These are phyloP conservation scores for Amanita inopinata DNA, from an alignment of 768 basidiomycete species.

Conservation along the genomic window DNA sequence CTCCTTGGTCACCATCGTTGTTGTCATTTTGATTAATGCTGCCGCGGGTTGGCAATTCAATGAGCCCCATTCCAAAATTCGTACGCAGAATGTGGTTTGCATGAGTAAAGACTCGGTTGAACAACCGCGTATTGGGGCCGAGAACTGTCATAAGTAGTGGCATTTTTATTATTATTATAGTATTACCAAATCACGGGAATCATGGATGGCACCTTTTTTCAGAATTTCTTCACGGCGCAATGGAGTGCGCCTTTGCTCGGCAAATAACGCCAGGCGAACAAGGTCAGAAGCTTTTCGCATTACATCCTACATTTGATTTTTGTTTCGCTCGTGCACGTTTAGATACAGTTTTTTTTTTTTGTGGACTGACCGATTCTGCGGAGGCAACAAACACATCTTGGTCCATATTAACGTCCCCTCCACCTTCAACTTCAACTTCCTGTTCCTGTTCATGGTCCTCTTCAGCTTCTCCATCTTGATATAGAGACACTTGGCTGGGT, in stretches of 20 bases:
- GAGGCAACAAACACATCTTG: neutral
- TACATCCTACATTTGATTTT: conserved; percentile 34
- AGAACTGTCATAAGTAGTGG: conserved; percentile 16
- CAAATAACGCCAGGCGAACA: conserved; percentile 64
- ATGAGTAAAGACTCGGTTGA: conserved; percentile 41
- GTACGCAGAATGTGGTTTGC: conserved; percentile 51
- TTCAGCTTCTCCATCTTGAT: conserved; percentile 3
- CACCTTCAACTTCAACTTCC: neutral
- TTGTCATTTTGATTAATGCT: conserved; percentile 31
- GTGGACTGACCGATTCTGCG: neutral
- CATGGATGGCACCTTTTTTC: conserved; percentile 46
- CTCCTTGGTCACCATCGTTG: conserved; percentile 21
- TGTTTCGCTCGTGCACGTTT: neutral
- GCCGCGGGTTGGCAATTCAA: conserved; percentile 51
- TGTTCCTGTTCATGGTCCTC: neutral
- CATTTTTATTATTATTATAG: neutral
- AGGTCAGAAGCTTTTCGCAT: conserved; percentile 52
- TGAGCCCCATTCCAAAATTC: conserved; percentile 70
- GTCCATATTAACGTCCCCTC: conserved; percentile 2
- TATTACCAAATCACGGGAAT: neutral
- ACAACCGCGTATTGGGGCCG: conserved; percentile 31
- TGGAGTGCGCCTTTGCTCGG: conserved; percentile 50
- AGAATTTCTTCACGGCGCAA: conserved; percentile 64
- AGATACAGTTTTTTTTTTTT: neutral
- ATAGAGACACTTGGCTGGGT: conserved; percentile 5